phyloP scores from a whole-genome alignment of 1,284 basidiomycete genomes.

The Cronartium quercuum region DNA sequence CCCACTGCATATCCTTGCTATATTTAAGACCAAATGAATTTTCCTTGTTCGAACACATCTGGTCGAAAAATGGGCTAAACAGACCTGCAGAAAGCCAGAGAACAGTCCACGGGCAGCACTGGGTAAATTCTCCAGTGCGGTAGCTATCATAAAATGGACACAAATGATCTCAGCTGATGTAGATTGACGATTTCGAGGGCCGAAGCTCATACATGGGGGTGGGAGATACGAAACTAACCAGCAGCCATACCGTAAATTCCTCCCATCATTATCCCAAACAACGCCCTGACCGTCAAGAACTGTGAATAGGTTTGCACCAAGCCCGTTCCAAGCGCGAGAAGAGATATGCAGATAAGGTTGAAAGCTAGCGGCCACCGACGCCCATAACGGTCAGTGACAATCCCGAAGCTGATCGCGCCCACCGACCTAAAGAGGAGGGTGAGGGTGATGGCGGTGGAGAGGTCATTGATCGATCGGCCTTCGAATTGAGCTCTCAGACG shows the following conservation, averaged over 20 bases:
- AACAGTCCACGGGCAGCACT: slow-evolving; percentile 76
- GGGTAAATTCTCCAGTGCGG: slow-evolving; percentile 82
- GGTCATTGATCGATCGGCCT: slow-evolving; percentile 44
- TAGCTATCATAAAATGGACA: slow-evolving; percentile 46
- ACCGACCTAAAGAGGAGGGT: slow-evolving; percentile 81
- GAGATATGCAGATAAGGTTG: slow-evolving; percentile 62
- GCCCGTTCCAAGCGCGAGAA: slow-evolving; percentile 67
- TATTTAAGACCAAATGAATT: slow-evolving; percentile 56
- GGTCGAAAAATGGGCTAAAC: slow-evolving; percentile 54
- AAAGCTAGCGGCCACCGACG: slow-evolving; percentile 82
- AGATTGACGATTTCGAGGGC: background rate
- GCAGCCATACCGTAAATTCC: slow-evolving; percentile 53
- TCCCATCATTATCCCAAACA: slow-evolving; percentile 67
- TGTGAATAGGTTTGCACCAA: slow-evolving; percentile 53
- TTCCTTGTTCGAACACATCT: slow-evolving; percentile 58
- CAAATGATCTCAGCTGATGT: slow-evolving; percentile 2
- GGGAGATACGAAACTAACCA: background rate
- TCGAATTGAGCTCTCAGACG: slow-evolving; percentile 53
- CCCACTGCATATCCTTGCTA: slow-evolving; percentile 44
- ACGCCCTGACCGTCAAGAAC: slow-evolving; percentile 53
- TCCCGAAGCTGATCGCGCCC: slow-evolving; percentile 74
- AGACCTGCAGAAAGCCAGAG: slow-evolving; percentile 76
- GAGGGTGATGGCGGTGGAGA: slow-evolving; percentile 70
- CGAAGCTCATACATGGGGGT: background rate
- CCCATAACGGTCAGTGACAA: slow-evolving; percentile 59